phyloP scores from a whole-genome alignment of 192 early-diverging fungal species.

The Rhizoclosmatium globosum region DNA sequence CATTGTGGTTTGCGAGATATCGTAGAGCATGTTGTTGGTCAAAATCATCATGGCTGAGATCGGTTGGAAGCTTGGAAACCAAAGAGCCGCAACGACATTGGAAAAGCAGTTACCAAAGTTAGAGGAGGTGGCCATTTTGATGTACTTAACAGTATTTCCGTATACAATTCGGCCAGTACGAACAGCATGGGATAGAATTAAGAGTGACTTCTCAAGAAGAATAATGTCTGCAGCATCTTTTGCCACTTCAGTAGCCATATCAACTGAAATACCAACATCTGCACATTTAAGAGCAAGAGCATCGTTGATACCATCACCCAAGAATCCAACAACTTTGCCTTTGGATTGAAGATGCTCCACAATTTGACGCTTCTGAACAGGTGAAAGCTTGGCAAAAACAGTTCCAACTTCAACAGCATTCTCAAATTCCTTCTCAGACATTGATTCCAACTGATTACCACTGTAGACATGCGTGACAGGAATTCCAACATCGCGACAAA shows the following conservation, averaged over 20 bases:
- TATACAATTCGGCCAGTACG: slow-evolving; percentile 54
- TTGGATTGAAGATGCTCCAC: slow-evolving; percentile 51
- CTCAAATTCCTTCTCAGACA: slow-evolving; percentile 46
- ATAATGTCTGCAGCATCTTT: slow-evolving; percentile 63
- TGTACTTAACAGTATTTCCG: slow-evolving; percentile 66
- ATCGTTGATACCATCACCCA: slow-evolving; percentile 67
- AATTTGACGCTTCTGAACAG: slow-evolving; percentile 53
- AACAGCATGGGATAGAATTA: too few relatives aligned
- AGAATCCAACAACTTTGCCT: slow-evolving; percentile 55
- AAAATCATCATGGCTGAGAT: slow-evolving; percentile 58
- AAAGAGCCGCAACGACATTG: slow-evolving; percentile 55
- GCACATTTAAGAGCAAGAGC: slow-evolving; percentile 56
- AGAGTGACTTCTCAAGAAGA: slow-evolving; percentile 57
- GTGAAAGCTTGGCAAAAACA: slow-evolving; percentile 65
- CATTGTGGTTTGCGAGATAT: slow-evolving; percentile 57
- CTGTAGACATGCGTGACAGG: slow-evolving; percentile 48
- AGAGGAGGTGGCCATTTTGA: slow-evolving; percentile 63
- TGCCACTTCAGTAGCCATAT: slow-evolving; percentile 59
- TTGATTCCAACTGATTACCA: slow-evolving; percentile 45
- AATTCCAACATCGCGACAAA: slow-evolving; percentile 56
- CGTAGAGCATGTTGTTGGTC: slow-evolving; percentile 59
- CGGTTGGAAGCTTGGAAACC: slow-evolving; percentile 60
- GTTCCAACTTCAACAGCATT: slow-evolving; percentile 45
- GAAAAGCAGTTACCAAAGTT: slow-evolving; percentile 68
- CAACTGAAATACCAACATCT: slow-evolving; percentile 63